Evolutionary conservation across 1,284 basidiomycete genomes (phyloP), one percentile per base, ranked within the genome.

Genomic region (Rhodotorula glutinis): DNA sequence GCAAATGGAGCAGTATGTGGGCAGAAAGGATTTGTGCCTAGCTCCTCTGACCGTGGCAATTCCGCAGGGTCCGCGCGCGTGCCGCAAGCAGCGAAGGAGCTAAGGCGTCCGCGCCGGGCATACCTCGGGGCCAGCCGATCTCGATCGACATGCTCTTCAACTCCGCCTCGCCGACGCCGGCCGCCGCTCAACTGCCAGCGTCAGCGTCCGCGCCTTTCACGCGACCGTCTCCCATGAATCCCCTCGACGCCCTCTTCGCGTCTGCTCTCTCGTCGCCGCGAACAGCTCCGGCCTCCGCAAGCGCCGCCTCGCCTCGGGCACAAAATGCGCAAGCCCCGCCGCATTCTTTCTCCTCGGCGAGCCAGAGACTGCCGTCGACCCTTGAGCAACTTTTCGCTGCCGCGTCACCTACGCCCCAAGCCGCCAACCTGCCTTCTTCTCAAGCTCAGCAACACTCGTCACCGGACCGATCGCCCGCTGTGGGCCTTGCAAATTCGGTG

Each of bases 61-160:
- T 25, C 7, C n/a, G 63, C 30, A 52, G 54, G 21, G 49, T 57
- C 7, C 49, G 62, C 19, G 27, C 38, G 0, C 49, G 49, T 13
- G 56, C 47, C 2, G 30, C 44, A 27, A 51, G 25, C 13, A 51
- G 49, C 49, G 49, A 51, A 27, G 49, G 49, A 25, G 49, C 49
- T 4, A 51, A 51, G 25, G 49, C 49, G 49, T 27, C 65, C 83
- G 88, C 81, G 79, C 43, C n/a, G 21, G 13, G 54, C 25, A 38
- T 54, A 7, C 53, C 53, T 16, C 56, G 38, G 29, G 83, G 76
- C 82, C 68, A 74, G 64, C 64, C 69, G 23, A 74, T 74, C 59
- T 73, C 72, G 55, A 70, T 78, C 56, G 77, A 75, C 68, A 61
- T 70, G 66, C 64, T 77, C 63, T 76, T 75, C 67, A 62, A 63